These are phyloP conservation scores for Trichoderma sp. DNA, from an alignment of 2,329 filamentous ascomycete species.

Conservation along the genomic window DNA sequence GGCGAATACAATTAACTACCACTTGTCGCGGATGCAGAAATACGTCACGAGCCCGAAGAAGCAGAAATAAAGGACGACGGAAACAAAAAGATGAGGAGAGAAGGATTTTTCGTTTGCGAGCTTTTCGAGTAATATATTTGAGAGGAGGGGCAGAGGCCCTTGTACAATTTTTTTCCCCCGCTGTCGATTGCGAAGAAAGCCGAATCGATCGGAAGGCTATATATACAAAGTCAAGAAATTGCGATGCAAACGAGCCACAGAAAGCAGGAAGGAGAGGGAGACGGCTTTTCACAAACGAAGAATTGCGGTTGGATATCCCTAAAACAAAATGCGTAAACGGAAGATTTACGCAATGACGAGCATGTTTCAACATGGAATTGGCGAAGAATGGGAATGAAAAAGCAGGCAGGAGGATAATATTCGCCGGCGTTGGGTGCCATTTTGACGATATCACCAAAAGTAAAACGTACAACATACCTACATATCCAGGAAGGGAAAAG, in stretches of 20 bases:
- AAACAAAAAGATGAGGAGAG: neutral
- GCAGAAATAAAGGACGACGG: conserved; percentile 37
- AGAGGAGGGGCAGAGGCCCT: too few species aligned
- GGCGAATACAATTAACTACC: conserved; percentile 89
- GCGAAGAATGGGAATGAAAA: neutral
- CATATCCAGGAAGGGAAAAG: neutral
- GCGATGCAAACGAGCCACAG: too few species aligned
- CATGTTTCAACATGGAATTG: neutral
- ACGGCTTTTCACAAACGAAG: neutral
- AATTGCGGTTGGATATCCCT: neutral
- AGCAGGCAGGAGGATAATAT: neutral
- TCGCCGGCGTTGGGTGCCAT: neutral
- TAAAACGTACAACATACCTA: conserved; percentile 20
- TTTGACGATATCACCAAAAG: conserved; percentile 7
- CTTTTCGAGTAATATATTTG: too few species aligned
- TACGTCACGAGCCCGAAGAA: conserved; percentile 59
- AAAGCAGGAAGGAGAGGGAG: too few species aligned
- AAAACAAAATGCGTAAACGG: neutral
- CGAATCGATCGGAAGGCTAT: too few species aligned
- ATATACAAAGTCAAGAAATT: too few species aligned
- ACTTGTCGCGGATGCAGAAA: conserved; percentile 77
- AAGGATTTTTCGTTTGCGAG: neutral
- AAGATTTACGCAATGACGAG: neutral
- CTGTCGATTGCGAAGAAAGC: too few species aligned
- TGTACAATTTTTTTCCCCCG: too few species aligned